Base-by-base conservation (phyloP, 352 stramenopile genomes). In the Pythium coloratum region DNA sequence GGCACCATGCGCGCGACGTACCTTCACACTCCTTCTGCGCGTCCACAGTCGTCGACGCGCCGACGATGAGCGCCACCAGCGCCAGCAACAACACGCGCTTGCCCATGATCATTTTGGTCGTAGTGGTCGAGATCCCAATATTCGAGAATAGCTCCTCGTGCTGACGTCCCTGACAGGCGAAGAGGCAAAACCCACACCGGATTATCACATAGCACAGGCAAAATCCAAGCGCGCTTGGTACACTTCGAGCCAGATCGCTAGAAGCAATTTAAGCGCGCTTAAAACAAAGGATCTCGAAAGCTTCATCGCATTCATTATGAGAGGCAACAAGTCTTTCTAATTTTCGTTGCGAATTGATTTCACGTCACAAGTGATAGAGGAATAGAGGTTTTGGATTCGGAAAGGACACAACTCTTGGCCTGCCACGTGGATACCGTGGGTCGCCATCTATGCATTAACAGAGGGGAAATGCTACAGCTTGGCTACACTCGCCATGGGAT, bases 21-120 rank as follows among this genome's bases (percentile, higher is more conserved):
- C 92, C 91, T 96, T 98, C 92, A 70, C 93, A 98, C 32, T 97
- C 88, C 72, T 91, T 90, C 65, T 81, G 63, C 13, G 79, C 81
- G 20, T 82, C 78, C 2, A 80, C 81, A 14, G 64, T 49, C 3
- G 76, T 66, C 14, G 73, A 55, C 2, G 73, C 68, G 40, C 64
- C 67, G 36, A 90, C 69, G 50, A 86, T 70, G 42, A 96, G 60
- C 46, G 85, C 80, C 50, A 86, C 76, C n/a, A 95, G 71, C 54
- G 86, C 83, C 28, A 93, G 70, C 70, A 95, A 44, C 59, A 87
- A n/a, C 42, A 76, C 59, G 44, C 72, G 77, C 71, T 91, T 90
- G 53, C 64, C 73, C 62, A 77, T 76, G 67, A 79, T 76, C 81
- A 92, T 70, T 26, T 61, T 68, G 34, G 26, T 36, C 12, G 16